Conservation (phyloP, 345 rosid genomes). For the Salix exigua region DNA sequence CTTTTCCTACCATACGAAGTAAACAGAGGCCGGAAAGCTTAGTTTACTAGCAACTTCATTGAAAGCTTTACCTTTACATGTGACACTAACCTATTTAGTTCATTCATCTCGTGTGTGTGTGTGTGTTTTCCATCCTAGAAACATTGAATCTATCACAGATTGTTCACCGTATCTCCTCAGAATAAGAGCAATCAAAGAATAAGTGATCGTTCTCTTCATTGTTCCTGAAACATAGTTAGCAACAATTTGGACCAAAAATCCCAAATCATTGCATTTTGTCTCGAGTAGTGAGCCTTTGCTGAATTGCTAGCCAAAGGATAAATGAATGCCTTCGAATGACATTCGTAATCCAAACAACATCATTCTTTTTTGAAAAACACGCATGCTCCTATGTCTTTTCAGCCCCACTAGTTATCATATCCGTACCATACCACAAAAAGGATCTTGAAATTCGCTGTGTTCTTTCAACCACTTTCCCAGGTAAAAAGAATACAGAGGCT, state of each 20-base stretch:
- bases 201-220: neutral
- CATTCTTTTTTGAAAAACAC: no score
- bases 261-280: neutral
- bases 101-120: neutral
- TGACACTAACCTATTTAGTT: neutral
- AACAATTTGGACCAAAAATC: neutral
- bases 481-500: no score
- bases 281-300: neutral
- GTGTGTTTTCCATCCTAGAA: neutral
- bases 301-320: no score
- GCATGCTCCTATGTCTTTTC: no score
- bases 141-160: neutral
- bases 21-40: neutral
- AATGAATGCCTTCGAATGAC: neutral
- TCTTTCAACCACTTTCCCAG: no score
- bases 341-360: neutral
- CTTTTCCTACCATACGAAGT: no score
- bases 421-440: no score
- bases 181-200: neutral
- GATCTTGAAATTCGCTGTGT: no score
- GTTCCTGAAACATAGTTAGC: neutral
- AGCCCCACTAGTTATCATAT: no score
- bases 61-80: no score
- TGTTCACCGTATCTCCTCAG: neutral
- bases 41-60: neutral